Evolutionary conservation across 2,329 filamentous ascomycete genomes (phyloP).

Genomic region (Exophiala aquamarina): DNA sequence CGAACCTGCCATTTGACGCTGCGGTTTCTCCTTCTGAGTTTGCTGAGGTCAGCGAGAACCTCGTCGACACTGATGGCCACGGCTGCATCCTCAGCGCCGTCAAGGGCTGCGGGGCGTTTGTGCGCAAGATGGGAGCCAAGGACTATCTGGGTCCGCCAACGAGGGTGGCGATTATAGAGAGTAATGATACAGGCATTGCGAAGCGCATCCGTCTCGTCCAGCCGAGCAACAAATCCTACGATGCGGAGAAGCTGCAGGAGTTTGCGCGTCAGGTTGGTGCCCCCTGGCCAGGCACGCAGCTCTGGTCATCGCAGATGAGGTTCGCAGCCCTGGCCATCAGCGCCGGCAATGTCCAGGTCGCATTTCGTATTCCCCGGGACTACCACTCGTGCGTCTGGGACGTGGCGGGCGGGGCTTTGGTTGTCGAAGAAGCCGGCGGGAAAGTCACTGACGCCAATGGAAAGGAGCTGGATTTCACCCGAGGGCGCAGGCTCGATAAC

Average conservation of each 20-base stretch:
- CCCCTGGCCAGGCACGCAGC: conserved; percentile 49
- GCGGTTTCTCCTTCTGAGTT: too few relatives aligned
- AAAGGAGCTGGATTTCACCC: too few relatives aligned
- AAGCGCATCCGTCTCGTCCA: too few relatives aligned
- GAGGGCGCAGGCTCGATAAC: too few relatives aligned
- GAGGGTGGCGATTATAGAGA: conserved; percentile 15
- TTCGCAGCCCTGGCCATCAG: conserved; percentile 55
- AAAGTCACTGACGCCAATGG: conserved; percentile 53
- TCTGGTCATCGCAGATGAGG: conserved; percentile 56
- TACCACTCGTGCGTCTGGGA: conserved; percentile 56
- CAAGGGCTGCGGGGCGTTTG: conserved; percentile 41
- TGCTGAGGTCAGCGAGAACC: conserved; percentile 37
- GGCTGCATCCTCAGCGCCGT: conserved; percentile 54
- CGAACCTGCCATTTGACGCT: conserved; percentile 55
- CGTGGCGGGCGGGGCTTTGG: conserved; percentile 54
- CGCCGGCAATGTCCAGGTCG: conserved; percentile 50
- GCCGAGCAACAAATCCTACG: conserved; percentile 1
- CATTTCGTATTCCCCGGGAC: conserved; percentile 49
- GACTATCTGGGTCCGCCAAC: too few relatives aligned
- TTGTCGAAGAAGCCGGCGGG: conserved; percentile 52
- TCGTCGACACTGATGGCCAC: conserved; percentile 44
- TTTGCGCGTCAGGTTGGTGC: too few relatives aligned
- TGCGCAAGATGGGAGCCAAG: too few relatives aligned
- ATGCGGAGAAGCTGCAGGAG: conserved; percentile 40
- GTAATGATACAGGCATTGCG: too few relatives aligned